These are phyloP conservation scores for Apiotrichum sp. DNA, from an alignment of 1,284 basidiomycete species.

Conservation along the genomic window DNA sequence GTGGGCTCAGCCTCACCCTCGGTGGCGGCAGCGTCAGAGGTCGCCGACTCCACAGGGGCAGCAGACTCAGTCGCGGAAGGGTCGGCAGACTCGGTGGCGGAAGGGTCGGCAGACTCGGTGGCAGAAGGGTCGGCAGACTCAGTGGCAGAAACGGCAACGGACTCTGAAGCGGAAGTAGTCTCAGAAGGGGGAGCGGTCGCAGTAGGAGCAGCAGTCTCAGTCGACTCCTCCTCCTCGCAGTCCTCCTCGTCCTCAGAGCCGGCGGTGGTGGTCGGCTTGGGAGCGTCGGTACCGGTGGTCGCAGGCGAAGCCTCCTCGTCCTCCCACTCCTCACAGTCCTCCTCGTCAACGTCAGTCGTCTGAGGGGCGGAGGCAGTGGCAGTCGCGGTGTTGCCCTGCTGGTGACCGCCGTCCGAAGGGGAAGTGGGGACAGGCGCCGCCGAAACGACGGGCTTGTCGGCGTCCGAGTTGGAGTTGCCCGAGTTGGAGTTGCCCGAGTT, in stretches of 20 bases:
- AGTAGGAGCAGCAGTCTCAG: conserved; percentile 33
- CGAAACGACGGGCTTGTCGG: too few relatives aligned
- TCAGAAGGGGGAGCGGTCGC: background rate
- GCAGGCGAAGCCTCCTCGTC: background rate
- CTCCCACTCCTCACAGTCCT: too few relatives aligned
- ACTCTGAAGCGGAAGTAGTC: conserved; percentile 1
- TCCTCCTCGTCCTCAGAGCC: background rate
- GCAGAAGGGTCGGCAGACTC: background rate
- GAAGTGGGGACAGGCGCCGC: too few relatives aligned
- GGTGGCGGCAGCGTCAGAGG: background rate
- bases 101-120: background rate
- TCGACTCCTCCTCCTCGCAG: conserved; percentile 56
- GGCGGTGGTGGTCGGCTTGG: background rate
- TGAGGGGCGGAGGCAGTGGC: too few relatives aligned
- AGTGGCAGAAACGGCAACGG: background rate
- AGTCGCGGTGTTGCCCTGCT: too few relatives aligned
- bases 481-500: background rate
- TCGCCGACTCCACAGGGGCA: background rate
- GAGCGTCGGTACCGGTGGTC: background rate
- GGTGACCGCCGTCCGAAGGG: too few relatives aligned
- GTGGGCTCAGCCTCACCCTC: background rate
- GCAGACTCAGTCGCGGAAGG: background rate
- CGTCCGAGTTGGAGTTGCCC: background rate
- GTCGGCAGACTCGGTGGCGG: background rate
- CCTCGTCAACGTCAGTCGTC: too few relatives aligned